Percentiles rank a stretch among this genome's conserved stretches.
Evolutionary conservation across 2,329 filamentous ascomycete species (phyloP).

Genomic region (Paecilomyces variotii): DNA sequence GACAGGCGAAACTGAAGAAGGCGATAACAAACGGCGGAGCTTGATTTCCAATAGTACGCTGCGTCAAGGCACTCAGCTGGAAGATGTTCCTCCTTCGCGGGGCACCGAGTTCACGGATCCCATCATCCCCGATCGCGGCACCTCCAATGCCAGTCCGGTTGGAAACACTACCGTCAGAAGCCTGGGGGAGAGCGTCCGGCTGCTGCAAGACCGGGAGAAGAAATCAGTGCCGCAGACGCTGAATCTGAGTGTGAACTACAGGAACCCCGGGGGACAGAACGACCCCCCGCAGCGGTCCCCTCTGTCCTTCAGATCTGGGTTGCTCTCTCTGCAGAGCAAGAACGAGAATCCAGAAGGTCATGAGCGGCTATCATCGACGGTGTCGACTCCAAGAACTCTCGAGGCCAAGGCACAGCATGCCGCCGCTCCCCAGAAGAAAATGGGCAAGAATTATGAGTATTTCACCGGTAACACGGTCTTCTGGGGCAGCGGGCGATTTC

Average conservation of each 20-base stretch:
- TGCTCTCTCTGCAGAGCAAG: slow-evolving; percentile 56
- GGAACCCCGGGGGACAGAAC: slow-evolving; percentile 44
- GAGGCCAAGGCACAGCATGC: slow-evolving; percentile 35
- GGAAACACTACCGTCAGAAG: slow-evolving; percentile 53
- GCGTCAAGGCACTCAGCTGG: slow-evolving; percentile 27
- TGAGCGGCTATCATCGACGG: slow-evolving; percentile 74
- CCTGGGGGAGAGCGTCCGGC: slow-evolving; percentile 68
- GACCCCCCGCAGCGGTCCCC: slow-evolving; percentile 61
- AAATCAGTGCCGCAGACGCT: slow-evolving; percentile 36
- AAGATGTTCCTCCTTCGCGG: slow-evolving; percentile 57
- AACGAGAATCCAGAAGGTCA: slow-evolving; percentile 49
- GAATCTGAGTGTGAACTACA: slow-evolving; percentile 55
- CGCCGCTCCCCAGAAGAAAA: slow-evolving; percentile 27
- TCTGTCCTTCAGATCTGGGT: slow-evolving; percentile 67
- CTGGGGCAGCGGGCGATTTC: slow-evolving; percentile 73
- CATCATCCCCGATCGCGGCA: slow-evolving; percentile 61
- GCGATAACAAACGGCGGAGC: slow-evolving; percentile 50
- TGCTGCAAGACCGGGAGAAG: slow-evolving; percentile 53
- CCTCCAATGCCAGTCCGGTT: slow-evolving; percentile 66
- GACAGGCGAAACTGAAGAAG: slow-evolving; percentile 38
- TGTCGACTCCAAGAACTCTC: slow-evolving; percentile 62
- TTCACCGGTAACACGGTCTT: slow-evolving; percentile 92
- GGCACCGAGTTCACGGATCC: slow-evolving; percentile 75
- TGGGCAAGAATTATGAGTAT: slow-evolving; percentile 78
- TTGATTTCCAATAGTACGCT: slow-evolving; percentile 47